phyloP scores from a whole-genome alignment of 202 grass and related monocot species.

The Carex arenaria region DNA sequence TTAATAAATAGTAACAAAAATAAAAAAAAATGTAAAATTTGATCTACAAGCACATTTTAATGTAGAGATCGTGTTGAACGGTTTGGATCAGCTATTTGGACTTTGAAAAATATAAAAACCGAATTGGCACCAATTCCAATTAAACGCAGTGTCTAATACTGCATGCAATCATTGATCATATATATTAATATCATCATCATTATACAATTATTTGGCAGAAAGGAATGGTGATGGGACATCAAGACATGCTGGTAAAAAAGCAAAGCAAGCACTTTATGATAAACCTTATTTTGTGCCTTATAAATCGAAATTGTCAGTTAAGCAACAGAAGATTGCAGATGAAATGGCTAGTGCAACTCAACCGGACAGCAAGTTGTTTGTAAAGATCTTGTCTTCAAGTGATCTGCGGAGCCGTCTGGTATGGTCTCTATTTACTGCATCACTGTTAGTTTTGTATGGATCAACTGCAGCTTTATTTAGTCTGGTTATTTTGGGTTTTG shows the following conservation, averaged over 20 bases:
- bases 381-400: constrained; percentile 11
- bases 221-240: not conserved
- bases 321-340: not conserved
- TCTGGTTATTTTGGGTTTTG: not conserved
- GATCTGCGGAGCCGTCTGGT: not conserved
- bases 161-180: not conserved
- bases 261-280: not conserved
- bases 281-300: not conserved
- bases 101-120: too few relatives aligned
- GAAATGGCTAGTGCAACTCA: not conserved
- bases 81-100: too few relatives aligned
- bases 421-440: not conserved
- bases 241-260: not conserved
- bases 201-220: not conserved
- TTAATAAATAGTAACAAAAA: too few relatives aligned
- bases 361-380: not conserved
- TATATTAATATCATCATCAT: not conserved
- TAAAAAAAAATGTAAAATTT: too few relatives aligned
- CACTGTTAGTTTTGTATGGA: not conserved
- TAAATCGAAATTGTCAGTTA: not conserved
- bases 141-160: not conserved
- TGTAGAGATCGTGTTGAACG: too few relatives aligned
- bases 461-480: not conserved
- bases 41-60: too few relatives aligned
- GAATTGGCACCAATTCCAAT: not conserved